These are phyloP conservation scores for Penicillium griseofulvum DNA, from an alignment of 2,329 filamentous ascomycete species.

Conservation along the genomic window DNA sequence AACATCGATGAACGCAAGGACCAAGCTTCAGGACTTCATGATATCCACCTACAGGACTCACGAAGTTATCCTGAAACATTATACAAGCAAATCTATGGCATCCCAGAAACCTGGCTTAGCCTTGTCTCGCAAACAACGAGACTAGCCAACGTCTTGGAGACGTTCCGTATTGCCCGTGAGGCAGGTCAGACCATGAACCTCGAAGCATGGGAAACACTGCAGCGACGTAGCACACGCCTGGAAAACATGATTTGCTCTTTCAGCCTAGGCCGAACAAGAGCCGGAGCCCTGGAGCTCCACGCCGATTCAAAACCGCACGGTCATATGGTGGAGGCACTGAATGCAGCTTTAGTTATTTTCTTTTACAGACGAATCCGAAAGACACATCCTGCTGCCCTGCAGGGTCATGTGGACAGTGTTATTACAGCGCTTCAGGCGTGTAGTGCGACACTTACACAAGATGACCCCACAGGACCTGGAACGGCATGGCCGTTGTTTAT, in stretches of 20 bases:
- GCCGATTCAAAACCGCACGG: constrained; percentile 21
- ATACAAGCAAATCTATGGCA: constrained; percentile 44
- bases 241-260: constrained; percentile 38
- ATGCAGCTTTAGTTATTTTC: constrained; percentile 42
- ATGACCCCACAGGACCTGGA: constrained; percentile 21
- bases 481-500: constrained; percentile 43
- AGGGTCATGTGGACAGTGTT: constrained; percentile 38
- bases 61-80: constrained; percentile 35
- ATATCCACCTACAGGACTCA: constrained; percentile 43
- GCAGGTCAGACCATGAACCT: constrained; percentile 13
- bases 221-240: constrained; percentile 28
- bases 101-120: constrained; percentile 46
- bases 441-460: constrained; percentile 22
- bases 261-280: constrained; percentile 16
- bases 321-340: constrained; percentile 41
- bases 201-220: constrained; percentile 28
- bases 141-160: constrained; percentile 40
- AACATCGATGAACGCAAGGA: constrained; percentile 42
- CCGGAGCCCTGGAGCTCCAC: constrained; percentile 7
- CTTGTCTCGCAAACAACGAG: constrained; percentile 46
- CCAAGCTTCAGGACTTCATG: constrained; percentile 29
- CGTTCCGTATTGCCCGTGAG: constrained; percentile 21
- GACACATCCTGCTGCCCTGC: constrained; percentile 40
- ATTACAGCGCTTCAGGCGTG: constrained; percentile 33
- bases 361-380: constrained; percentile 45